These are phyloP conservation scores for Ligustrum vulgare DNA, from an alignment of 257 asterid genomes.

Conservation along the genomic window DNA sequence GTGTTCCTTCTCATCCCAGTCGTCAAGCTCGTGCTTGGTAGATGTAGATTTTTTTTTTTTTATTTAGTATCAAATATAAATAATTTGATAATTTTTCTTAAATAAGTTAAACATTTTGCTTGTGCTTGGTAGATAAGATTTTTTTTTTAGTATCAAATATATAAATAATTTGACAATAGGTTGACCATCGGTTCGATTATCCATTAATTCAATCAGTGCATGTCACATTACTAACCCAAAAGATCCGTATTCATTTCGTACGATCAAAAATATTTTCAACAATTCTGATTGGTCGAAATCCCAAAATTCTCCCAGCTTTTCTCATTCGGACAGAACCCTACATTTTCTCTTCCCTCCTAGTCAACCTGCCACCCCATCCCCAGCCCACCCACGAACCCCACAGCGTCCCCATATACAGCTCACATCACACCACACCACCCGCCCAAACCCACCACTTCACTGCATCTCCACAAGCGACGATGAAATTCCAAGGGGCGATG, in stretches of 20 bases:
- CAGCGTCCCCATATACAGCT: not conserved
- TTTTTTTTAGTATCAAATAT: no score
- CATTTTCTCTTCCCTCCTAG: not conserved
- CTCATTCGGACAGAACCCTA: not conserved
- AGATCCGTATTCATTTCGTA: not conserved
- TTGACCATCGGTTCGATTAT: no score
- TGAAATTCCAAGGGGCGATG: constrained; percentile 28
- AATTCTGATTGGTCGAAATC: not conserved
- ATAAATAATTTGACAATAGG: no score
- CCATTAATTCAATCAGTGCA: no score
- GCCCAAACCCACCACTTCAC: not conserved
- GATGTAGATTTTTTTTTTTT: no score
- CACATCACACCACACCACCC: no score
- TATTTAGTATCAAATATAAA: no score
- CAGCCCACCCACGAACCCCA: not conserved
- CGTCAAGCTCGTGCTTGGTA: no score
- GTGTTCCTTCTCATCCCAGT: no score
- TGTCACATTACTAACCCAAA: not conserved
- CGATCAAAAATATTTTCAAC: not conserved
- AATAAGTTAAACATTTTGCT: no score
- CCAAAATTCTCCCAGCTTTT: not conserved
- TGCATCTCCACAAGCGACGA: not conserved
- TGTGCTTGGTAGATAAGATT: no score
- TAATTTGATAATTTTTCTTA: no score
- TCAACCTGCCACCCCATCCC: not conserved